These are phyloP conservation scores for Neonectria ditissima DNA, from an alignment of 2,329 filamentous ascomycete genomes.

Conservation along the genomic window DNA sequence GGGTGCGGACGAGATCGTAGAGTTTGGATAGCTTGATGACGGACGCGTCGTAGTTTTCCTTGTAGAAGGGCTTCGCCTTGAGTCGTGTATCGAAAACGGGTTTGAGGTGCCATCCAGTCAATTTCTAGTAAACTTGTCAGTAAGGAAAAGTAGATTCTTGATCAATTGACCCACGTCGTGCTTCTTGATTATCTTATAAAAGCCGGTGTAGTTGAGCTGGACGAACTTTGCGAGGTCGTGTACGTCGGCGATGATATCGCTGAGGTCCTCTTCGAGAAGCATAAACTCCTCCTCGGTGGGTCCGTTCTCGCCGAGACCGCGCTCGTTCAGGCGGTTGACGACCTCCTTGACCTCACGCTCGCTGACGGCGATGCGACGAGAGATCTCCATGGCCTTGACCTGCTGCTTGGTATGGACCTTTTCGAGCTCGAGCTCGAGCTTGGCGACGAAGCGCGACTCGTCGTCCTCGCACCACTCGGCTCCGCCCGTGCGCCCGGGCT, in stretches of 20 bases:
- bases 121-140: slow-evolving; percentile 74
- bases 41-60: slow-evolving; percentile 97
- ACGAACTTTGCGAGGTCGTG: slow-evolving; percentile 98
- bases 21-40: slow-evolving; percentile 94
- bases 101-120: slow-evolving; percentile 91
- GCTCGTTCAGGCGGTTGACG: slow-evolving; percentile 77
- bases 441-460: slow-evolving; percentile 86
- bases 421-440: slow-evolving; percentile 91
- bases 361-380: slow-evolving; percentile 86
- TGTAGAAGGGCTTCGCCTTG: slow-evolving; percentile 97
- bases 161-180: slow-evolving; percentile 77
- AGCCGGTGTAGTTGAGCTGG: slow-evolving; percentile 97
- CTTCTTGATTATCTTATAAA: slow-evolving; percentile 99
- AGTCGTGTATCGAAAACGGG: slow-evolving; percentile 96
- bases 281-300: slow-evolving; percentile 94
- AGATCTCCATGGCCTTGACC: slow-evolving; percentile 96
- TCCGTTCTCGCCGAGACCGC: slow-evolving; percentile 66
- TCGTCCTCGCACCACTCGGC: slow-evolving; percentile 90
- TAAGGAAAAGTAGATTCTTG: neutral
- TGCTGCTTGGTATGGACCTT: slow-evolving; percentile 99
- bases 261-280: slow-evolving; percentile 92
- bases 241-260: slow-evolving; percentile 98
- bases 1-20: slow-evolving; percentile 93
- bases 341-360: slow-evolving; percentile 93
- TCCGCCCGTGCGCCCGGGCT: slow-evolving; percentile 57